Base-by-base conservation (phyloP, 164 flowering plant species). In the Stephania yunnanensis region DNA sequence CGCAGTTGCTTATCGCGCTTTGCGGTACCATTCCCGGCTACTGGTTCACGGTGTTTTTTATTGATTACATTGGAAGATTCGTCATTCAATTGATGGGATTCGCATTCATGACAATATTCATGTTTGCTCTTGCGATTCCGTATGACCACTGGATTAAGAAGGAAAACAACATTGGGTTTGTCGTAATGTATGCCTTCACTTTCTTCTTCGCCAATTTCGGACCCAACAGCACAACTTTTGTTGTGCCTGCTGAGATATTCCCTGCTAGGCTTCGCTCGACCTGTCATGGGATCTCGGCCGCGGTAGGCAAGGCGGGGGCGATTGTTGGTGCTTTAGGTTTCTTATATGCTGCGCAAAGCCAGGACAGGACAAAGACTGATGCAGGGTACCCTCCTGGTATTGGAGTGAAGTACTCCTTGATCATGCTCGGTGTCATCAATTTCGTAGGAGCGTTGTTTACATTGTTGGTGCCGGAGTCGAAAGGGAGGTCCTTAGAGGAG, bases 171-270 rank as follows among this genome's bases (percentile, higher is more conserved):
- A 72, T 72, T 5, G 46, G 74, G 5, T 72, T 72, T 30, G 74
- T 58, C 5, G 44, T 72, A 13, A 25, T 72, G 48, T 72, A 72
- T 31, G 74, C 67, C 0, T 72, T 72, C 8, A 72, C 74, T 2
- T 72, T 72, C 8, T 72, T 72, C 67, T 72, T 72, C 20, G 66
- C 74, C 7, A 72, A 72, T 17, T 72, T 72, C 7, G 74, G 74
- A 67, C 74, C 74, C 31, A 72, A 72, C 9, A 55, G 65, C 61
- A 72, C 74, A 9, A 72, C 74, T 3, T 72, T 72, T 13, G 10
- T 72, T 7, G 67, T 72, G 22, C 74, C 78, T 9, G 78, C 78
- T 67, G 20, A 72, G 65, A 55, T 72, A 0, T 72, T 72, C 66
- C 74, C 74, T 17, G 66, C 74, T 5, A 55, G 74, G 10, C 13